These are phyloP conservation scores for Cyclostephanos invisitatus DNA, from an alignment of 108 stramenopile genomes.

Conservation along the genomic window DNA sequence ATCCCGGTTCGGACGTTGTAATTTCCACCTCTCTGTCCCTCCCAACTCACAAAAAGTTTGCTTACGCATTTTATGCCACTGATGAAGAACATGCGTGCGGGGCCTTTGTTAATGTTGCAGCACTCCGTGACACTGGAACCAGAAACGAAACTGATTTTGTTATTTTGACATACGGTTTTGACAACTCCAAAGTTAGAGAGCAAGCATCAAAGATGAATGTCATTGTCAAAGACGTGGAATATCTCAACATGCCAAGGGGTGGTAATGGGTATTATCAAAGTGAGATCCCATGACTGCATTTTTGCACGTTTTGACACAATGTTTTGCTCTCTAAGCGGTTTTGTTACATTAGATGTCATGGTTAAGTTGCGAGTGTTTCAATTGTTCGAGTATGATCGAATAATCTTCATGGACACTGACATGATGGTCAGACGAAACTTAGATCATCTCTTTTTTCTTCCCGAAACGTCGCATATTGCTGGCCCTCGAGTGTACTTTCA, in stretches of 20 bases:
- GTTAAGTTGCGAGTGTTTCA: not conserved
- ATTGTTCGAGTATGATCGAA: conserved; percentile 1
- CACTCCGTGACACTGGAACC: not conserved
- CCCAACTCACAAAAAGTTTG: not conserved
- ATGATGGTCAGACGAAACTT: not conserved
- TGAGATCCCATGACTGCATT: not conserved
- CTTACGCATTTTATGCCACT: conserved; percentile 1
- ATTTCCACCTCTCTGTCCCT: too few relatives aligned
- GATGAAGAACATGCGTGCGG: not conserved
- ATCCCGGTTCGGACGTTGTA: too few relatives aligned
- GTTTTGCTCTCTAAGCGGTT: not conserved
- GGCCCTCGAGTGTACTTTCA: not conserved
- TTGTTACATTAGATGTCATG: conserved; percentile 1
- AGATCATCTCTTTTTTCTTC: conserved; percentile 1
- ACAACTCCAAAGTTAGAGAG: not conserved
- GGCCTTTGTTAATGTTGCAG: not conserved
- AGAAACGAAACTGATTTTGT: not conserved
- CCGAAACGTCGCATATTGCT: conserved; percentile 6
- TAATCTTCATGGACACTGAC: conserved; percentile 1
- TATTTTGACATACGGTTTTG: not conserved
- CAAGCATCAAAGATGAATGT: conserved; percentile 3
- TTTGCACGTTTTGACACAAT: not conserved
- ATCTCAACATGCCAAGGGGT: not conserved
- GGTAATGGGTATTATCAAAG: not conserved
- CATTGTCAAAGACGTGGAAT: not conserved